Evolutionary conservation across 108 stramenopile species (phyloP).

Genomic region (Pseudonitzschia multistriata): DNA sequence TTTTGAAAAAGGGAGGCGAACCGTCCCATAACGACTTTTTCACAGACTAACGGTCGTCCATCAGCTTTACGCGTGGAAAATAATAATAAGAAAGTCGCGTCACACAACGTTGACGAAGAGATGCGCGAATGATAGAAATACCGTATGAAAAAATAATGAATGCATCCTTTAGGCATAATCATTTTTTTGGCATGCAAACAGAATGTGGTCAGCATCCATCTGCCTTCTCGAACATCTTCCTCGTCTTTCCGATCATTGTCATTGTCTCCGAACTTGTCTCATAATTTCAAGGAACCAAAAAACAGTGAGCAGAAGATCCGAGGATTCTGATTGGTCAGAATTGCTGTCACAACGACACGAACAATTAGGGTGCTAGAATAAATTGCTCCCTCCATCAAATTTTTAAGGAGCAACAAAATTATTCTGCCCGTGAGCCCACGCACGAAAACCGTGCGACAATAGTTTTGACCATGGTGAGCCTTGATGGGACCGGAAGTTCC

Average conservation of each 20-base stretch:
- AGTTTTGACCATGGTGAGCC: slow-evolving; percentile 45
- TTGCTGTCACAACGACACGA: slow-evolving; percentile 5
- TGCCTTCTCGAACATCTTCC: neutral
- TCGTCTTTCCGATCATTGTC: neutral
- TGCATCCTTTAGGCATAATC: neutral
- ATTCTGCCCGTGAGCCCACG: neutral
- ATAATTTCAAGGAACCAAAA: slow-evolving; percentile 8
- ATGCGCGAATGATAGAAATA: neutral
- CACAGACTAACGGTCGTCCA: neutral
- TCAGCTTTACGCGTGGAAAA: neutral
- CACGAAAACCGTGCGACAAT: slow-evolving; percentile 8
- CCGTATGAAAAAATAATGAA: neutral
- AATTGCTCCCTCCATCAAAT: neutral
- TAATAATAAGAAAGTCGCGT: neutral
- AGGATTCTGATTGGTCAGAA: slow-evolving; percentile 11
- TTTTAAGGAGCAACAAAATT: neutral
- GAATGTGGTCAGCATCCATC: slow-evolving; percentile 3
- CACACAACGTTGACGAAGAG: neutral
- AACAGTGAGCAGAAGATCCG: slow-evolving; percentile 7
- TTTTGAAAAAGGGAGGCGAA: neutral
- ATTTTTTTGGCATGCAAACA: neutral
- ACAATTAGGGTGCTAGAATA: slow-evolving; percentile 11
- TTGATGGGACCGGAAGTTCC: slow-evolving; percentile 30
- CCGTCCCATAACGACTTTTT: slow-evolving; percentile 8
- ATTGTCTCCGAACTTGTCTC: neutral